Base-by-base conservation (phyloP, 768 basidiomycete genomes). In the Leucocoprinus leucothites region DNA sequence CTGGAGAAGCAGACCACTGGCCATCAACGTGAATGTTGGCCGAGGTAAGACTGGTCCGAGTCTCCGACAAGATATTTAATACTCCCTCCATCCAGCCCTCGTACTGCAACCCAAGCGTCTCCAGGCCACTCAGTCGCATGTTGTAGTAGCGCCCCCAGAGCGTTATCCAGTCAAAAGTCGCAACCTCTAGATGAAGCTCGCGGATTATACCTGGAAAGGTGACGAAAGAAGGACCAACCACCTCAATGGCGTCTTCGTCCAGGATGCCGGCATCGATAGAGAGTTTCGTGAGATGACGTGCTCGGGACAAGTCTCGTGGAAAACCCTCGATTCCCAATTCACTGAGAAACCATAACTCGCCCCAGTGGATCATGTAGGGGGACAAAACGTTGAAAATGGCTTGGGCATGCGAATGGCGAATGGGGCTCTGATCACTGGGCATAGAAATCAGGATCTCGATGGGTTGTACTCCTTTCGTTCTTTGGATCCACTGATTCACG, bases 31-130 rank as follows among this genome's bases (percentile, higher is more conserved):
- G 3, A 14, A 48, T 21, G 8, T 19, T 9, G 5, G 28, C 28
- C 47, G 28, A 48, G 22, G 9, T 19, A n/a, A 48, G 28, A 31
- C 9, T 18, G 31, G 26, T 18, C 38, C 9, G 9, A 31, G 31
- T 28, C 3, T 21, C 47, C 7, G 47, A 48, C 5, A 48, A 35
- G 26, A 36, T 9, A n/a, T 48, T 35, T 28, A 48, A 16, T 9
- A 48, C 21, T 4, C 47, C 47, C 34, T 48, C 28, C 26, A 35
- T 48, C 47, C 47, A 48, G 7, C 47, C 47, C 31, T 48, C 47
- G 47, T 48, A 48, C n/a, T 21, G n/a, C 19, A 48, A 19, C 34
- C 11, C 18, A 4, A 36, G 18, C 5, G 11, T 4, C 2, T 3
- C 28, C 47, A 48, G 19, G 28, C 18, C 2, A 3, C 34, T 19